Evolutionary conservation across 108 stramenopile genomes (phyloP), one percentile per base, ranked within the genome.

Genomic region (Pseudonitzschia multiseries): DNA sequence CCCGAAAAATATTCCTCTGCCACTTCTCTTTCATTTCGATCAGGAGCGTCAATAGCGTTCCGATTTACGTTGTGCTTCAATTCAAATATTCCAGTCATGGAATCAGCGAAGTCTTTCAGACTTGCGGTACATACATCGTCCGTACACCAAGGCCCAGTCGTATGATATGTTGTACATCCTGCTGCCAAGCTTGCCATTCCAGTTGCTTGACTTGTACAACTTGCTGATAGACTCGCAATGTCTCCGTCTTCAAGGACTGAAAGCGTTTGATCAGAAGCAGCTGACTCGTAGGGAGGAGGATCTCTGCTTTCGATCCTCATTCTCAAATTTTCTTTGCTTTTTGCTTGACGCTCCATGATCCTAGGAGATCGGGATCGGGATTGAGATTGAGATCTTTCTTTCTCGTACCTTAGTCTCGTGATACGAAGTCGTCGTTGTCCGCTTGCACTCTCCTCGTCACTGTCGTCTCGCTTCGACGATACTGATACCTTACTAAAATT

Each of bases 51-150:
- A 20, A 68, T 28, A 8, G 32, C 52, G 42, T 76, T 57, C 18
- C 65, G 31, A 41, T 59, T 78, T 9, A 13, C 12, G 53, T 70
- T 73, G 33, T 74, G 70, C 36, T 75, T 71, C 28, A 53, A 54
- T 41, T 65, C 79, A 57, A 84, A 84, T 8, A 84, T 80, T 14
- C 83, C 79, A 5, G 71, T 71, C 68, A 80, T 75, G 0, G 76
- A 76, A 29, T 79, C 79, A 22, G 78, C 77, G 52, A 84, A 80
- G 44, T 84, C 83, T 18, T 80, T 79, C 33, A 84, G 63, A 28
- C 62, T 70, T 31, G 57, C 48, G 8, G 79, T 74, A 42, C 83
- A 84, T 24, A 84, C 54, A 42, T 84, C 83, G 65, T 84, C 83
- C 24, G 83, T 62, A 65, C 83, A 84, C 68, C 81, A 84, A 2